Percentiles rank a stretch among this genome's conserved stretches.
Conservation (phyloP, 2,329 filamentous ascomycete species). For the Aspergillus fischeri region DNA sequence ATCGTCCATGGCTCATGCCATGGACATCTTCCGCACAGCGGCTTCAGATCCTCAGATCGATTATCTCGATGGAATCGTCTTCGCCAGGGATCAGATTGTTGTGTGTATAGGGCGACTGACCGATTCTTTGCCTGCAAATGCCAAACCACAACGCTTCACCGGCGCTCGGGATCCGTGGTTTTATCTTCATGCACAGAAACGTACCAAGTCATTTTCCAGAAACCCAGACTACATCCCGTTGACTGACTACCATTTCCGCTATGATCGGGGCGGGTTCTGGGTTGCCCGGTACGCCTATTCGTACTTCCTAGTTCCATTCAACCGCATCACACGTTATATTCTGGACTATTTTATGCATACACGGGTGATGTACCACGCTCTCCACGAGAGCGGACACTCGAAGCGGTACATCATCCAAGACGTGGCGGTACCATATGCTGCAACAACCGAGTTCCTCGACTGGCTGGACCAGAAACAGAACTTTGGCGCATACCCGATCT, state of each 20-base stretch:
- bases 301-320: slow-evolving; percentile 59
- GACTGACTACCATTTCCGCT: slow-evolving; percentile 35
- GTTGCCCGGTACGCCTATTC: slow-evolving; percentile 56
- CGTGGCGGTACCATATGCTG: slow-evolving; percentile 51
- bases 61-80: slow-evolving; percentile 68
- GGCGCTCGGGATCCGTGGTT: slow-evolving; percentile 66
- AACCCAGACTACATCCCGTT: slow-evolving; percentile 49
- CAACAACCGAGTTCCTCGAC: slow-evolving; percentile 47
- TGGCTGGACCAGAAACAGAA: slow-evolving; percentile 38
- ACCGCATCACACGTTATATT: slow-evolving; percentile 51
- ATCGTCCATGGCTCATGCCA: slow-evolving; percentile 46
- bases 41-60: slow-evolving; percentile 46
- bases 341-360: slow-evolving; percentile 58
- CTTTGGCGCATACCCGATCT: slow-evolving; percentile 53
- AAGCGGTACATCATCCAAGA: slow-evolving; percentile 58
- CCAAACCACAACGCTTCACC: slow-evolving; percentile 48
- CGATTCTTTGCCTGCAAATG: slow-evolving; percentile 38
- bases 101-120: slow-evolving; percentile 59
- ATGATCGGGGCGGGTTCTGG: slow-evolving; percentile 64
- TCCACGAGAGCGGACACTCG: slow-evolving; percentile 53
- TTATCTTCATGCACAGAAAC: slow-evolving; percentile 57
- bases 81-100: slow-evolving; percentile 51
- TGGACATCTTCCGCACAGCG: slow-evolving; percentile 47
- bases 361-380: slow-evolving; percentile 55
- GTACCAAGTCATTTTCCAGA: slow-evolving; percentile 53